A percentile compares a stretch with the other conserved stretches of the same genome.
phyloP scores from a whole-genome alignment of 225 moss, liverwort and hornwort species.

The Takakia lepidozioides region DNA sequence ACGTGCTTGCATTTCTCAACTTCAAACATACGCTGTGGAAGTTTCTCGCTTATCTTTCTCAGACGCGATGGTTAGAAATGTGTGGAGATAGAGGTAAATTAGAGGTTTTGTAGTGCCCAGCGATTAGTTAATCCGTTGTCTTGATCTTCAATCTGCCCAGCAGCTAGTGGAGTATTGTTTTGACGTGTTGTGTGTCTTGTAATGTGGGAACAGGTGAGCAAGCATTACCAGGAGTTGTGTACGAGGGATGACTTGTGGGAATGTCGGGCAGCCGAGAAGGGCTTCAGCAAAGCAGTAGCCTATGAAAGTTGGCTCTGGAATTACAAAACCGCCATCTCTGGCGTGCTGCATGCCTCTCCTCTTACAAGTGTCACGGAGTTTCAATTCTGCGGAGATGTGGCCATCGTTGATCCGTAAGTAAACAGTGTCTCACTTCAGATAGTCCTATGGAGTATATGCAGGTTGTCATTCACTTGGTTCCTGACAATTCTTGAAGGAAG shows the following conservation, averaged over 20 bases:
- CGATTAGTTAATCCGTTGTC: no score
- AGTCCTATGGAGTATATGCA: background rate
- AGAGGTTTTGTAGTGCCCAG: no score
- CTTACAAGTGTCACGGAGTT: constrained; percentile 16
- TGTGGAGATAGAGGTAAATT: no score
- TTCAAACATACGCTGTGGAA: no score
- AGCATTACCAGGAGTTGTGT: constrained; percentile 31
- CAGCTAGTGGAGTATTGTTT: no score
- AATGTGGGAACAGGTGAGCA: constrained; percentile 37
- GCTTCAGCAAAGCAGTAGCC: constrained; percentile 19
- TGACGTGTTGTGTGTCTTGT: background rate
- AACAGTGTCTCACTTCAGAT: background rate
- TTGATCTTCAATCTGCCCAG: no score
- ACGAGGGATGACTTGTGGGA: constrained; percentile 33
- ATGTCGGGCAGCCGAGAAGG: constrained; percentile 26
- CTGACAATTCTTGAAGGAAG: constrained; percentile 7
- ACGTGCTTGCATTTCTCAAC: no score
- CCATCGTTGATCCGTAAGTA: constrained; percentile 49
- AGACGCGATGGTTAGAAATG: no score
- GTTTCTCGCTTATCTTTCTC: no score
- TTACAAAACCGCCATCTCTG: constrained; percentile 16
- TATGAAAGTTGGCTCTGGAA: constrained; percentile 22
- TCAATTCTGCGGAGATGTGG: constrained; percentile 41
- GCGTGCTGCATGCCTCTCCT: constrained; percentile 18
- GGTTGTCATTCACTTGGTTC: background rate